Evolutionary conservation across 2,329 filamentous ascomycete species (phyloP).

Genomic region (Neonectria hederae): DNA sequence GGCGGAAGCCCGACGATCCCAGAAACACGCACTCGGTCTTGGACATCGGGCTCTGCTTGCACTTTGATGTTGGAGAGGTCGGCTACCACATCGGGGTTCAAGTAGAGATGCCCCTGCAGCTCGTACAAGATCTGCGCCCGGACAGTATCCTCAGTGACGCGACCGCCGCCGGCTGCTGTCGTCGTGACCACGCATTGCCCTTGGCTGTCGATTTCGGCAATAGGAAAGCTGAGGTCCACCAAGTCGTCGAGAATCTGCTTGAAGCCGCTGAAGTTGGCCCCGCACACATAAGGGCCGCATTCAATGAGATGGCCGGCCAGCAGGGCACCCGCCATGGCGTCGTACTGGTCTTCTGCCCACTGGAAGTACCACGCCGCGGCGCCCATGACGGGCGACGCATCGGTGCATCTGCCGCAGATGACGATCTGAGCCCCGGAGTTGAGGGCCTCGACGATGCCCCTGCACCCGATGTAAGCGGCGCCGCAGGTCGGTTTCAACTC

Average conservation of each 20-base stretch:
- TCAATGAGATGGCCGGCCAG: conserved; percentile 55
- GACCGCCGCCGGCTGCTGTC: conserved; percentile 47
- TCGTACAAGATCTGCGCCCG: conserved; percentile 56
- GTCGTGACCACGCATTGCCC: conserved; percentile 49
- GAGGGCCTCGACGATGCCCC: conserved; percentile 57
- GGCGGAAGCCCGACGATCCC: conserved; percentile 42
- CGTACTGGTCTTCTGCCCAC: conserved; percentile 52
- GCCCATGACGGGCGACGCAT: conserved; percentile 63
- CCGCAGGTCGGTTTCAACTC: conserved; percentile 40
- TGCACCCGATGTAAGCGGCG: conserved; percentile 59
- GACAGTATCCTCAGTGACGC: conserved; percentile 48
- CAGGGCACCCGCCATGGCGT: conserved; percentile 59
- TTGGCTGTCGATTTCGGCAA: conserved; percentile 35
- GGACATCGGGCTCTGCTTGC: conserved; percentile 49
- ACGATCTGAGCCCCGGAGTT: conserved; percentile 57
- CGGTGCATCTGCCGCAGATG: conserved; percentile 59
- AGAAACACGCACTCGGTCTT: conserved; percentile 47
- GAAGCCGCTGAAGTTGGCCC: not conserved
- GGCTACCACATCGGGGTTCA: conserved; percentile 56
- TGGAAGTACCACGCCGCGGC: conserved; percentile 65
- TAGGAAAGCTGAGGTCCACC: not conserved
- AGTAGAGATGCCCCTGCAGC: conserved; percentile 55
- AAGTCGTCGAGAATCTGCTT: not conserved
- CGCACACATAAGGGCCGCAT: not conserved
- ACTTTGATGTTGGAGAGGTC: conserved; percentile 55